A percentile compares a stretch with the other conserved stretches of the same genome.
Conservation (phyloP, 805 yeast genomes). For the Grigorovia yakushimaensis region DNA sequence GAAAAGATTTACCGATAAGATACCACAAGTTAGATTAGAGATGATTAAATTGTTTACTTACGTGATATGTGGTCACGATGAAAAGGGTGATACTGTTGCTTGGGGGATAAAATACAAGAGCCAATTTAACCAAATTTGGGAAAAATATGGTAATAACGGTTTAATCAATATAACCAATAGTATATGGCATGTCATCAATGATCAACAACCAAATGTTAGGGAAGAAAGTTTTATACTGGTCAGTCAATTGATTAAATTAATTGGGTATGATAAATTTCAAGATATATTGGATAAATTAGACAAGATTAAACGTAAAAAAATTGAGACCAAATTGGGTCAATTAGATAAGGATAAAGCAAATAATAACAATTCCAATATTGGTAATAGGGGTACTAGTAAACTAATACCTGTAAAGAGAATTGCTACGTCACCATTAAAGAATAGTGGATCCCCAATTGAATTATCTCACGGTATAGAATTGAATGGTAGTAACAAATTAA, state of each 20-base stretch:
- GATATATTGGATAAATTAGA: constrained; percentile 61
- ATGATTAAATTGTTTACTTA: constrained; percentile 55
- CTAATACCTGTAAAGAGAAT: constrained; percentile 56
- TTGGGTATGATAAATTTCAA: constrained; percentile 61
- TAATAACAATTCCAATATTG: not conserved
- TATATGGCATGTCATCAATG: constrained; percentile 43
- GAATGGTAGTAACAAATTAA: not conserved
- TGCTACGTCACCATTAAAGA: constrained; percentile 61
- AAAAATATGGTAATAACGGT: constrained; percentile 14
- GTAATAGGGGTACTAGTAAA: not conserved
- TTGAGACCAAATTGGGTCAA: constrained; percentile 45
- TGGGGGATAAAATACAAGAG: constrained; percentile 3
- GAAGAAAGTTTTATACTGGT: constrained; percentile 65
- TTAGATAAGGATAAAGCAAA: not conserved
- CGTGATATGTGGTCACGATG: constrained; percentile 26
- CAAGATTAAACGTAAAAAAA: constrained; percentile 61
- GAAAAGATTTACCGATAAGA: constrained; percentile 58
- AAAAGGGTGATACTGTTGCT: not conserved
- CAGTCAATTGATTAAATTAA: constrained; percentile 75
- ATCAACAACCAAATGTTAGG: constrained; percentile 78
- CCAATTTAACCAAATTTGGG: constrained; percentile 6
- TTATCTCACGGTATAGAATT: not conserved
- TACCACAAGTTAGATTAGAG: constrained; percentile 73
- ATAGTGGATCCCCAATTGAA: not conserved
- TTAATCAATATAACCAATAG: constrained; percentile 31